These are phyloP conservation scores for Ligustrum vulgare DNA, from an alignment of 257 asterid genomes.

Conservation along the genomic window DNA sequence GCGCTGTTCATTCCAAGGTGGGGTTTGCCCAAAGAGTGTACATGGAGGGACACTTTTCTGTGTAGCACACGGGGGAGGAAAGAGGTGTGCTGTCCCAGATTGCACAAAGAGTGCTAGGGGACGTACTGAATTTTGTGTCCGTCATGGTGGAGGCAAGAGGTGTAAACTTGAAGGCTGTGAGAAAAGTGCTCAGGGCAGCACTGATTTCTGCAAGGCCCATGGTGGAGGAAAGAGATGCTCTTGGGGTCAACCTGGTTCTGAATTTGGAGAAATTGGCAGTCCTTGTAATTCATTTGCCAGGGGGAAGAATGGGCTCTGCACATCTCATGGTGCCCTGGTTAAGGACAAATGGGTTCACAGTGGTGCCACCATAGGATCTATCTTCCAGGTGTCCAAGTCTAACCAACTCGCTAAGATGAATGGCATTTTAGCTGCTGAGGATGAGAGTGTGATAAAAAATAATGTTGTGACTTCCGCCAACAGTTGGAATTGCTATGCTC, in stretches of 20 bases:
- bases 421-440: slow-evolving; percentile 15
- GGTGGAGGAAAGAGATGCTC: slow-evolving; percentile 57
- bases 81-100: slow-evolving; percentile 48
- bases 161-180: slow-evolving; percentile 47
- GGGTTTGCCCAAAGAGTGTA: slow-evolving; percentile 51
- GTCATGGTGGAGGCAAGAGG: slow-evolving; percentile 59
- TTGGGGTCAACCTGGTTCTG: slow-evolving; percentile 49
- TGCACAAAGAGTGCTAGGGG: slow-evolving; percentile 62
- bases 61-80: slow-evolving; percentile 58
- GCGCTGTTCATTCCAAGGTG: slow-evolving; percentile 45
- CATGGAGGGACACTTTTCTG: slow-evolving; percentile 55
- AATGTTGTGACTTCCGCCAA: slow-evolving; percentile 14
- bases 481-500: slow-evolving; percentile 17
- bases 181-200: slow-evolving; percentile 58
- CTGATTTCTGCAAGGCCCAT: slow-evolving; percentile 61
- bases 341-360: slow-evolving; percentile 54
- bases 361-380: slow-evolving; percentile 33
- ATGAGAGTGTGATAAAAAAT: slow-evolving; percentile 24
- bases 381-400: slow-evolving; percentile 31
- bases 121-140: slow-evolving; percentile 49
- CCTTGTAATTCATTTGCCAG: slow-evolving; percentile 43
- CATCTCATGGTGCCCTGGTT: slow-evolving; percentile 46
- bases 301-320: slow-evolving; percentile 47
- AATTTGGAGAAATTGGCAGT: slow-evolving; percentile 39
- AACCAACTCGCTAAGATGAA: slow-evolving; percentile 31